Evolutionary conservation across 2,329 filamentous ascomycete species (phyloP).

Genomic region (Xenoacremonium recifei): DNA sequence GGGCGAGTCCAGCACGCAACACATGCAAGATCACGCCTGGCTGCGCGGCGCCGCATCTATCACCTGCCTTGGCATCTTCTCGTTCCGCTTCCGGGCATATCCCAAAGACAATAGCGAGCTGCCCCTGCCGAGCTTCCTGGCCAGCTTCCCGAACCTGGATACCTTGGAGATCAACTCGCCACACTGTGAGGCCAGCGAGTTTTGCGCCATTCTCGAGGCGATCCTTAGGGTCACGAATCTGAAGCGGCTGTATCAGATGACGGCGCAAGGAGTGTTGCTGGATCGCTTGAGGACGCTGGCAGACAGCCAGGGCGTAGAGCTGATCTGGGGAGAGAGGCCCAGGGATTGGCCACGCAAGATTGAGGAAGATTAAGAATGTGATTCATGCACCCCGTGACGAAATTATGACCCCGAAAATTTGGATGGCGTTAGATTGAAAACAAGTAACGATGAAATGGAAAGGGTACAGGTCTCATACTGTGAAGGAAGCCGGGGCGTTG

Average conservation of each 20-base stretch:
- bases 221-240: slow-evolving; percentile 31
- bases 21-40: slow-evolving; percentile 34
- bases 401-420: too few species aligned
- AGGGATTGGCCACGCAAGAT: slow-evolving; percentile 31
- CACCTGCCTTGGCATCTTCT: slow-evolving; percentile 31
- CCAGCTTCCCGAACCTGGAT: slow-evolving; percentile 36
- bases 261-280: slow-evolving; percentile 28
- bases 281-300: slow-evolving; percentile 28
- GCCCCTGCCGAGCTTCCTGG: slow-evolving; percentile 33
- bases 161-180: slow-evolving; percentile 33
- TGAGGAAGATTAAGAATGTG: too few species aligned
- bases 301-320: slow-evolving; percentile 21
- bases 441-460: too few species aligned
- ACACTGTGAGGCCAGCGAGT: slow-evolving; percentile 28
- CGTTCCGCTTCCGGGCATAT: slow-evolving; percentile 33
- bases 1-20: slow-evolving; percentile 26
- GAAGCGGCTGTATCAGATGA: slow-evolving; percentile 32
- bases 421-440: too few species aligned
- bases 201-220: slow-evolving; percentile 27
- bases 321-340: slow-evolving; percentile 29
- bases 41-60: slow-evolving; percentile 33
- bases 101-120: slow-evolving; percentile 27
- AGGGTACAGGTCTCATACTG: too few species aligned
- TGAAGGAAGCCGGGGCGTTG: too few species aligned
- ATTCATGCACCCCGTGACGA: too few species aligned